Conservation (phyloP, 2,329 filamentous ascomycete species). For the Paecilomyces dactylethromorphus region DNA sequence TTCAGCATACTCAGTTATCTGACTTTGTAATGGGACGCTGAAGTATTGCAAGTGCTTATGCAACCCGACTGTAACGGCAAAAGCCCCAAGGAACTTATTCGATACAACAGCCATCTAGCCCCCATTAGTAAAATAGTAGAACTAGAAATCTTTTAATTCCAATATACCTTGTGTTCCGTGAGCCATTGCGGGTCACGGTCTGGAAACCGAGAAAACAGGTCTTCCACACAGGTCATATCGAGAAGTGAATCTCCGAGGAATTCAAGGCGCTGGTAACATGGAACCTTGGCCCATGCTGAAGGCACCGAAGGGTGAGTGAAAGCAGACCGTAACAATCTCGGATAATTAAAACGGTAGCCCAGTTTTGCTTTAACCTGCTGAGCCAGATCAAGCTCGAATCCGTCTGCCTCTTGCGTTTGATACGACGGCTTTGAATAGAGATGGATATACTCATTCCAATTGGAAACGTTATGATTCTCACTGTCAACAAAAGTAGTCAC, state of each 20-base stretch:
- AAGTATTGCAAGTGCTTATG: constrained; percentile 61
- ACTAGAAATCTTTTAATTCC: constrained; percentile 5
- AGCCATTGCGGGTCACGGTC: constrained; percentile 88
- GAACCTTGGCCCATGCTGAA: constrained; percentile 66
- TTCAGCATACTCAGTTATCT: constrained; percentile 45
- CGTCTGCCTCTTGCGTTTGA: constrained; percentile 57
- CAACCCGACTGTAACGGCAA: constrained; percentile 72
- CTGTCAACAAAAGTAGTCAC: constrained; percentile 57
- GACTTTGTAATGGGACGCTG: constrained; percentile 30
- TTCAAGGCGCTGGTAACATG: constrained; percentile 84
- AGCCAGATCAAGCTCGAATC: constrained; percentile 63
- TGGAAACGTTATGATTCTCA: constrained; percentile 61
- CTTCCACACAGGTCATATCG: constrained; percentile 77
- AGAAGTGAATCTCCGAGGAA: constrained; percentile 86
- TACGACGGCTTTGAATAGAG: constrained; percentile 65
- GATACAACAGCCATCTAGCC: constrained; percentile 86
- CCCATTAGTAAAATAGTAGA: constrained; percentile 1
- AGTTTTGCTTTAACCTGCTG: constrained; percentile 55
- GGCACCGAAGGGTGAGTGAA: constrained; percentile 85
- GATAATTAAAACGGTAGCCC: constrained; percentile 64
- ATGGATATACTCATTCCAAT: constrained; percentile 66
- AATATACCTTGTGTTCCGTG: constrained; percentile 75
- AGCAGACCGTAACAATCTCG: constrained; percentile 71
- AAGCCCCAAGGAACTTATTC: constrained; percentile 82
- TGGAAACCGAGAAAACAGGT: constrained; percentile 71